Evolutionary conservation across 306 rosid genomes (phyloP).

Genomic region (Cucurbita maxima): DNA sequence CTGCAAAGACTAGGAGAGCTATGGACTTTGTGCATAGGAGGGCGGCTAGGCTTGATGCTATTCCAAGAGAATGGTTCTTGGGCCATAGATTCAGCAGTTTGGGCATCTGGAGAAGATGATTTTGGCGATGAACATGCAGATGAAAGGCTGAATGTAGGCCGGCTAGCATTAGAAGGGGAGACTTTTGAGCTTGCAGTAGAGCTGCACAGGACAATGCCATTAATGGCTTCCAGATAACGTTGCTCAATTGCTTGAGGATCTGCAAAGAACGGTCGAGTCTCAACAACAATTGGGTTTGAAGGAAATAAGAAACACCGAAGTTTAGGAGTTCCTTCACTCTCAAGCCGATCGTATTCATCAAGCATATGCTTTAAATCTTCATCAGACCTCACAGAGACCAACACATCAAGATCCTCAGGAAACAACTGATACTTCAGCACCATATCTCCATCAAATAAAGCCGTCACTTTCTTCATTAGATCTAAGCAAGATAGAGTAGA

Average conservation of each 20-base stretch:
- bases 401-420: conserved; percentile 49
- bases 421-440: conserved; percentile 54
- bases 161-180: not conserved
- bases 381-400: conserved; percentile 42
- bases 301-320: conserved; percentile 58
- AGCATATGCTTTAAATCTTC: conserved; percentile 76
- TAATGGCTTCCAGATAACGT: conserved; percentile 63
- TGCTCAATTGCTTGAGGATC: conserved; percentile 41
- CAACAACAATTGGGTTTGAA: conserved; percentile 19
- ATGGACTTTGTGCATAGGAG: conserved; percentile 32
- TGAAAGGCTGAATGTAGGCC: not conserved
- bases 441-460: conserved; percentile 37
- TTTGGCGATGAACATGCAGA: conserved; percentile 63
- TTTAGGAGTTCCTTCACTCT: conserved; percentile 22
- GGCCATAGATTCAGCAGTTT: not conserved
- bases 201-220: conserved; percentile 33
- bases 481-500: conserved; percentile 10
- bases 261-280: conserved; percentile 10
- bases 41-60: not conserved
- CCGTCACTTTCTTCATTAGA: conserved; percentile 40
- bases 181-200: conserved; percentile 4
- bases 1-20: conserved; percentile 52
- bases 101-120: conserved; percentile 48
- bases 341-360: conserved; percentile 44
- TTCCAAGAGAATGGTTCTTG: conserved; percentile 10